These are phyloP conservation scores for Amanita phalloides DNA, from an alignment of 768 basidiomycete genomes.

Conservation along the genomic window DNA sequence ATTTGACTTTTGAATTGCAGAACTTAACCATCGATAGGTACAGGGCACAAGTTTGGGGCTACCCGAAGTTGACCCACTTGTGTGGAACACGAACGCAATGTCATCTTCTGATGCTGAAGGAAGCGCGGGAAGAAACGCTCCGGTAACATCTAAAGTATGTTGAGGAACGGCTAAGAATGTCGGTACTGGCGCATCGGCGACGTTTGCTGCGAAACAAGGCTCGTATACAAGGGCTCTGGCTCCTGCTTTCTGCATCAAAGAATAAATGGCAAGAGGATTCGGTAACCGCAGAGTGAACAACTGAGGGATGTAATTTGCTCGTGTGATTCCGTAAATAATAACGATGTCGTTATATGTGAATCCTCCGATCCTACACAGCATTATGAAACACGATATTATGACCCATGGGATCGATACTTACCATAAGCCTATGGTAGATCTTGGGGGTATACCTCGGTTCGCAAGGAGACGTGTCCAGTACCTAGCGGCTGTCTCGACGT, in stretches of 20 bases:
- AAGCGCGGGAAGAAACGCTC: constrained; percentile 33
- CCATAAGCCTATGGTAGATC: constrained; percentile 69
- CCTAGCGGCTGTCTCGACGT: constrained; percentile 55
- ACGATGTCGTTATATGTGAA: constrained; percentile 63
- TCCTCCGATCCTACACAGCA: constrained; percentile 51
- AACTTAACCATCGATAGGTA: constrained; percentile 53
- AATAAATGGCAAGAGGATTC: constrained; percentile 59
- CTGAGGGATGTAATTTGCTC: constrained; percentile 72
- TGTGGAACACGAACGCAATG: constrained; percentile 63
- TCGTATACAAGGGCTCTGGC: constrained; percentile 61
- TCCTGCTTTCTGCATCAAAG: constrained; percentile 48
- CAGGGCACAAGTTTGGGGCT: constrained; percentile 72
- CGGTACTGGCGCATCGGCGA: constrained; percentile 39
- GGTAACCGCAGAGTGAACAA: constrained; percentile 69
- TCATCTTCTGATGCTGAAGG: constrained; percentile 27
- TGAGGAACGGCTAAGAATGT: constrained; percentile 34
- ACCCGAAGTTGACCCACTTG: constrained; percentile 74
- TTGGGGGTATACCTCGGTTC: constrained; percentile 31
- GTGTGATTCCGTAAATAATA: constrained; percentile 66
- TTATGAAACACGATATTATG: background rate
- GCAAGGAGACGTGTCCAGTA: constrained; percentile 47
- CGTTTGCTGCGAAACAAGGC: constrained; percentile 35
- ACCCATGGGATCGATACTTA: constrained; percentile 21
- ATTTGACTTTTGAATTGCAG: constrained; percentile 51
- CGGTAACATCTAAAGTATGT: constrained; percentile 24